Conservation (phyloP, 306 rosid genomes). For the Urtica urens region DNA sequence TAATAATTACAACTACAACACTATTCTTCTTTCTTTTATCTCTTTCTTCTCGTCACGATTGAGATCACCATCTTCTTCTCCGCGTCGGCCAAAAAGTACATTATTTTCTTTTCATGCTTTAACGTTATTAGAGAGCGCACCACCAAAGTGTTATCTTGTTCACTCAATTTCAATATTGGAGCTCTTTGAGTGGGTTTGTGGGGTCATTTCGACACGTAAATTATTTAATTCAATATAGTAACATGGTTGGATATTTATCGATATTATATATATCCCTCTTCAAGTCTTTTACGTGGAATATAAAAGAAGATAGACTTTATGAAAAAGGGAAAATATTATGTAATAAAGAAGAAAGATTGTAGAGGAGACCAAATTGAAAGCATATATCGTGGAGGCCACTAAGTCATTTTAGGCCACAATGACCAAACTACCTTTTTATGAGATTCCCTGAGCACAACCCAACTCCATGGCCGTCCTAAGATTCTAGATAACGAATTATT, state of each 20-base stretch:
- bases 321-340: constrained; percentile 7
- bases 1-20: no score
- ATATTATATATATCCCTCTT: no score
- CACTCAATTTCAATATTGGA: constrained; percentile 17
- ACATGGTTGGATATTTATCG: no score
- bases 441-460: constrained; percentile 49
- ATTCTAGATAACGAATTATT: constrained; percentile 44
- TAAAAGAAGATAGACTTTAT: constrained; percentile 32
- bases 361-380: constrained; percentile 32
- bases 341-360: neutral
- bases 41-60: no score
- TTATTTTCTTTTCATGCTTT: no score
- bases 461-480: constrained; percentile 62
- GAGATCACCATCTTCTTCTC: no score
- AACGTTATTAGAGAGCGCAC: constrained; percentile 11
- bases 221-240: no score
- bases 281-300: constrained; percentile 11
- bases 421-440: constrained; percentile 40
- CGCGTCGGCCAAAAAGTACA: no score
- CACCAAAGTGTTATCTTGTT: constrained; percentile 21
- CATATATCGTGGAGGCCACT: constrained; percentile 58
- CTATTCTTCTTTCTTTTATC: no score
- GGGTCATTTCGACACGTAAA: no score
- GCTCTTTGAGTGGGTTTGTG: no score
- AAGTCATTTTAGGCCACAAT: constrained; percentile 30